Percentiles rank a stretch among this genome's conserved stretches.
phyloP scores from a whole-genome alignment of 495 filamentous ascomycete genomes.

The Xylaria curta region DNA sequence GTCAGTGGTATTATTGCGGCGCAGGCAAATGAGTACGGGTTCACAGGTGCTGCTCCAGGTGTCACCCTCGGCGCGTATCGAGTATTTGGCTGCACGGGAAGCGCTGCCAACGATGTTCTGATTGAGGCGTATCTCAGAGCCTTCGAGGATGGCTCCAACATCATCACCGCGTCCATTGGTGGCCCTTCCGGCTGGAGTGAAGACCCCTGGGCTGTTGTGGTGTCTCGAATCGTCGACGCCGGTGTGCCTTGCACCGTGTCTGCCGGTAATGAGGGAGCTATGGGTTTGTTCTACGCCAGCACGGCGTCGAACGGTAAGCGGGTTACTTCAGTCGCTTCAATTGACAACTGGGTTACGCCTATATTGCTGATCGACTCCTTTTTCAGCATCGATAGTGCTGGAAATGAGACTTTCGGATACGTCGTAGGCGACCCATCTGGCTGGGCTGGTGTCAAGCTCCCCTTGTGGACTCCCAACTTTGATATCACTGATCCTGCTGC shows the following conservation, averaged over 20 bases:
- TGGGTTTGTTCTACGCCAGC: constrained; percentile 61
- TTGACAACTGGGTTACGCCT: constrained; percentile 55
- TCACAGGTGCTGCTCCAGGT: constrained; percentile 61
- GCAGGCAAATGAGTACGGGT: constrained; percentile 55
- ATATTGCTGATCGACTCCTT: constrained; percentile 47
- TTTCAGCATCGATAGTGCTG: constrained; percentile 41
- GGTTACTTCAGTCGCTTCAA: constrained; percentile 59
- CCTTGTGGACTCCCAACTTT: constrained; percentile 57
- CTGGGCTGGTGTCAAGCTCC: constrained; percentile 50
- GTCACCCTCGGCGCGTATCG: constrained; percentile 62
- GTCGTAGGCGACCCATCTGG: constrained; percentile 46
- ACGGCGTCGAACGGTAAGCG: constrained; percentile 58
- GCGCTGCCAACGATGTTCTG: constrained; percentile 59
- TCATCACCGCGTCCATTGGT: constrained; percentile 67
- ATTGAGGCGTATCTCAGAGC: constrained; percentile 63
- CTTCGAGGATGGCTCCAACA: constrained; percentile 62
- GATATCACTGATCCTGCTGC: constrained; percentile 55
- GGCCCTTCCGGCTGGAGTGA: constrained; percentile 61
- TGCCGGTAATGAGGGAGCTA: constrained; percentile 59
- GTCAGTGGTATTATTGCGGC: constrained; percentile 63
- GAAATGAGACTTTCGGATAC: constrained; percentile 44
- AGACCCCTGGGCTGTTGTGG: constrained; percentile 60
- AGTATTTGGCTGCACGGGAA: constrained; percentile 58
- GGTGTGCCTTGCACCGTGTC: constrained; percentile 63
- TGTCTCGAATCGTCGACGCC: constrained; percentile 60